These are phyloP conservation scores for Starmerella floricola DNA, from an alignment of 805 yeast genomes.

Conservation along the genomic window DNA sequence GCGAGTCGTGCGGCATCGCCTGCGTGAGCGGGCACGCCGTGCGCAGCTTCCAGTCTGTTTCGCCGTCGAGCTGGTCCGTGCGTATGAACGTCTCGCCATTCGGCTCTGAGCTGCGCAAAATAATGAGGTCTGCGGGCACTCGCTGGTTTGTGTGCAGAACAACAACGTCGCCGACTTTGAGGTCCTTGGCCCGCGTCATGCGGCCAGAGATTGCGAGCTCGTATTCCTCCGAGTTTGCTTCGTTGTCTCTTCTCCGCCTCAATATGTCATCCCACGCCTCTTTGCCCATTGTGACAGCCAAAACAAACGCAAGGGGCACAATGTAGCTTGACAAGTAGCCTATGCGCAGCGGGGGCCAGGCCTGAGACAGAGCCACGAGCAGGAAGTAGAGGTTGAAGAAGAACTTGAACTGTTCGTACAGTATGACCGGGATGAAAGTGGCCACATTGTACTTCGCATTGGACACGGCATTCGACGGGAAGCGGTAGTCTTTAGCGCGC, in stretches of 20 bases:
- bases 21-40: conserved; percentile 69
- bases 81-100: conserved; percentile 84
- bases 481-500: conserved; percentile 18
- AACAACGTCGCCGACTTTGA: conserved; percentile 80
- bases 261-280: conserved; percentile 92
- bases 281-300: conserved; percentile 84
- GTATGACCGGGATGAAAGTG: conserved; percentile 74
- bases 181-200: conserved; percentile 42
- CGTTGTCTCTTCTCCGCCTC: conserved; percentile 79
- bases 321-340: conserved; percentile 89
- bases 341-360: conserved; percentile 75
- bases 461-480: conserved; percentile 65
- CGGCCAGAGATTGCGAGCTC: conserved; percentile 41
- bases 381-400: conserved; percentile 88
- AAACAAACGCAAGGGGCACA: conserved; percentile 87
- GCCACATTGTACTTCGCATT: conserved; percentile 88
- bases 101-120: conserved; percentile 69
- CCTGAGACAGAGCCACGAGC: conserved; percentile 87
- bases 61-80: conserved; percentile 97
- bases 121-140: conserved; percentile 85
- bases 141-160: conserved; percentile 67
- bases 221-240: conserved; percentile 72
- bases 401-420: conserved; percentile 93
- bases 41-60: conserved; percentile 95
- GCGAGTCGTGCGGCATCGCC: conserved; percentile 31